Evolutionary conservation across 345 rosid species (phyloP), one percentile per base, ranked within the genome.

Genomic region (Noccaea bulbosa): DNA sequence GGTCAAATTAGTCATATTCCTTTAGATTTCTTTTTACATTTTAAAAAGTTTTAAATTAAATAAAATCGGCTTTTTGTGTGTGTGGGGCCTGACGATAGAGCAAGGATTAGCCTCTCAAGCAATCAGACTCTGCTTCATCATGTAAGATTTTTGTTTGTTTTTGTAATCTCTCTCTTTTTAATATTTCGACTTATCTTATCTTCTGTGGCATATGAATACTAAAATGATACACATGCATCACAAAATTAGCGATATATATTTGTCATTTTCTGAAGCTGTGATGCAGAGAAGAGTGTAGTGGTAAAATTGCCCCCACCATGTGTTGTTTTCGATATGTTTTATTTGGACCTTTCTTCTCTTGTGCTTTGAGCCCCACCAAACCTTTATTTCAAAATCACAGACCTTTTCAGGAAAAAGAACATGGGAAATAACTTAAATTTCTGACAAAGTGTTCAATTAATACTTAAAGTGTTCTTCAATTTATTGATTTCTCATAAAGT

Each of bases 21-120:
- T 3, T 27, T 0, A 11, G 11, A 9, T 11, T 3, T 0, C 14
- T 22, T 24, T 3, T 20, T 20, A 20, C 22, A 11, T 20, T 52
- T 16, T 6, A 7, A 27, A 12, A 51, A 11, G 0, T 39, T 20
- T 49, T 4, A n/a, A n/a, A 16, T 22, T 10, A 45, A 55, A 15
- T 11, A 14, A 39, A 65, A 40, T n/a, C 4, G 32, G 45, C 46
- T 49, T 65, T 72, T 65, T 50, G 12, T 15, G 7, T 56, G 41
- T 34, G 69, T 58, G 72, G 68, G 63, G 10, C 73, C 22, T 11
- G 52, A 27, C 7, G 38, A 60, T 80, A 86, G 97, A 48, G 76
- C 59, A 32, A 61, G 72, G 70, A 76, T 73, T 44, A 35, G 49
- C 45, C 3, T 45, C 64, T 61, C 78, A 2, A 74, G 57, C 78